Conservation (phyloP, 2,329 filamentous ascomycete genomes). For the Bipolaris sorokiniana region DNA sequence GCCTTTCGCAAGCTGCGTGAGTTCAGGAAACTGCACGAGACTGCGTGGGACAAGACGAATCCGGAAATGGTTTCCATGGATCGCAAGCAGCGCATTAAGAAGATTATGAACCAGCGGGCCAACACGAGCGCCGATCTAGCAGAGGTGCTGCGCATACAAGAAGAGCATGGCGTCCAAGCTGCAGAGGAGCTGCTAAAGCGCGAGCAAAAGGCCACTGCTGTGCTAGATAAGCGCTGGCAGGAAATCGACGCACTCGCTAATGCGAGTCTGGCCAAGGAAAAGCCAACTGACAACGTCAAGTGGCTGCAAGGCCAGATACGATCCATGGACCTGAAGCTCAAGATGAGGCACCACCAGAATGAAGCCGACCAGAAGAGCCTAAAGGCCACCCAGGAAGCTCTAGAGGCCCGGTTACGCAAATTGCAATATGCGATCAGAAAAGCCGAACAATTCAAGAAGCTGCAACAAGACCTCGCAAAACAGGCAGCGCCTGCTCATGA, state of each 20-base stretch:
- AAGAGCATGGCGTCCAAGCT: conserved; percentile 42
- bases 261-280: conserved; percentile 20
- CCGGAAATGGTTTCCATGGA: conserved; percentile 52
- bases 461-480: conserved; percentile 21
- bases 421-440: conserved; percentile 35
- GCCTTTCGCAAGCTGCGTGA: conserved; percentile 53
- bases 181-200: conserved; percentile 23
- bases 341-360: conserved; percentile 35
- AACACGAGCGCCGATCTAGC: conserved; percentile 67
- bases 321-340: conserved; percentile 30
- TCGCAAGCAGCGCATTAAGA: conserved; percentile 58
- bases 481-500: conserved; percentile 30
- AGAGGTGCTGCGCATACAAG: conserved; percentile 60
- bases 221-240: conserved; percentile 34
- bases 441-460: conserved; percentile 29
- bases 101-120: conserved; percentile 69
- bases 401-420: conserved; percentile 31
- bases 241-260: conserved; percentile 31
- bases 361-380: conserved; percentile 35
- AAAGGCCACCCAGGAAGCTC: conserved; percentile 27
- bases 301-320: conserved; percentile 38
- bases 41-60: conserved; percentile 55
- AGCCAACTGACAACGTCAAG: conserved; percentile 27
- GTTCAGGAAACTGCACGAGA: conserved; percentile 61
- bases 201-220: conserved; percentile 20